Evolutionary conservation across 2,329 filamentous ascomycete genomes (phyloP).

Genomic region (Neonectria coccinea): DNA sequence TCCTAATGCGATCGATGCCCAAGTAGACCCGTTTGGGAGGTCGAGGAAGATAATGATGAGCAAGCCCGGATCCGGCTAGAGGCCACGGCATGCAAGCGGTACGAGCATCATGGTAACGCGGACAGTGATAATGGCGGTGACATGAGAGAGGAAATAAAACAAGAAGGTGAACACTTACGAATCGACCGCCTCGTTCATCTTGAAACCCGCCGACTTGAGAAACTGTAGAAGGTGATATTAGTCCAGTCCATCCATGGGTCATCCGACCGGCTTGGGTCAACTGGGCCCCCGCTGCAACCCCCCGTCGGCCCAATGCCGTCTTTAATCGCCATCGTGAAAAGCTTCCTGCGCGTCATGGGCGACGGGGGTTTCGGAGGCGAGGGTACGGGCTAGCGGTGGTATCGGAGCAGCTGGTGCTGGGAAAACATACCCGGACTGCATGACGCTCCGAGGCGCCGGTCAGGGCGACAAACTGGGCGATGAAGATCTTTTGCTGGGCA

Average conservation of each 20-base stretch:
- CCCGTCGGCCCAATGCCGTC: constrained; percentile 26
- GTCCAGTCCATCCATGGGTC: constrained; percentile 32
- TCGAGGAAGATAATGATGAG: constrained; percentile 1
- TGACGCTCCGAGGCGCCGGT: constrained; percentile 59
- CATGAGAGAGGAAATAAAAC: constrained; percentile 29
- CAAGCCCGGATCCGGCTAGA: constrained; percentile 17
- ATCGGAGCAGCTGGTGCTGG: constrained; percentile 8
- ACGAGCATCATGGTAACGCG: background rate
- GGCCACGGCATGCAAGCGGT: constrained; percentile 15
- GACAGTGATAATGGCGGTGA: constrained; percentile 8
- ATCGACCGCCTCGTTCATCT: constrained; percentile 66
- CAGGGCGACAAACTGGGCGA: constrained; percentile 56
- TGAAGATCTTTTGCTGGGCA: constrained; percentile 55
- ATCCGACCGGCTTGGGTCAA: constrained; percentile 31
- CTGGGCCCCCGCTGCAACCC: constrained; percentile 37
- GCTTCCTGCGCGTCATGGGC: constrained; percentile 27
- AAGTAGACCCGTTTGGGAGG: constrained; percentile 9
- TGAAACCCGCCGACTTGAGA: constrained; percentile 62
- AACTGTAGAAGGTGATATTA: constrained; percentile 53
- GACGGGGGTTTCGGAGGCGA: constrained; percentile 17
- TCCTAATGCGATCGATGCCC: constrained; percentile 5
- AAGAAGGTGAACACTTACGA: constrained; percentile 60
- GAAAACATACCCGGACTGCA: constrained; percentile 58
- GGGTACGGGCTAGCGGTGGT: background rate
- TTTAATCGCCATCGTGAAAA: constrained; percentile 22